These are phyloP conservation scores for Pulveroboletus ravenelii DNA, from an alignment of 768 basidiomycete species.

Conservation along the genomic window DNA sequence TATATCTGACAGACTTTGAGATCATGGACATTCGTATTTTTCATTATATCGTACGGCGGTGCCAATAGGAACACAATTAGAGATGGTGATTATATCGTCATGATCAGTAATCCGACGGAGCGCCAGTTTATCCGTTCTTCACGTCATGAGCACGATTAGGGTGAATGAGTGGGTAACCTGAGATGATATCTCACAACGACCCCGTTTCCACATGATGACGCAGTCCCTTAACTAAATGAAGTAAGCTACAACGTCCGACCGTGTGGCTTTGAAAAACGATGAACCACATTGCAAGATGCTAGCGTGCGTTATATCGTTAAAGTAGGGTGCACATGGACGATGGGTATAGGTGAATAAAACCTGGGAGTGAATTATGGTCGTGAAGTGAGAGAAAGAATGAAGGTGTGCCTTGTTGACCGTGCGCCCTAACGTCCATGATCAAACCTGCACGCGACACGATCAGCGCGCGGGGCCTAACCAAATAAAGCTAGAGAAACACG, in stretches of 20 bases:
- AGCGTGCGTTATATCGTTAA: constrained; percentile 26
- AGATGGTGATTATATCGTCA: not conserved
- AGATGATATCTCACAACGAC: not conserved
- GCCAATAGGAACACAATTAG: not conserved
- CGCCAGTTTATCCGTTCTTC: not conserved
- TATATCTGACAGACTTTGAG: too few species aligned
- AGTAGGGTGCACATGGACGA: constrained; percentile 23
- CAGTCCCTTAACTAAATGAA: not conserved
- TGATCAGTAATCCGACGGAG: not conserved
- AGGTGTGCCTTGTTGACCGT: constrained; percentile 1
- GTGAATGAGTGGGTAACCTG: not conserved
- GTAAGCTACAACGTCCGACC: not conserved
- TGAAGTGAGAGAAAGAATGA: constrained; percentile 11
- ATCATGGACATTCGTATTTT: too few species aligned
- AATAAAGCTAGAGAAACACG: constrained; percentile 16
- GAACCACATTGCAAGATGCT: constrained; percentile 20
- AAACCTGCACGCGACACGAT: constrained; percentile 15
- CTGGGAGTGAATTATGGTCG: constrained; percentile 17
- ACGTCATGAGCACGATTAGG: not conserved
- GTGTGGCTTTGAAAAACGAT: not conserved
- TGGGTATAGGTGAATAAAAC: constrained; percentile 24
- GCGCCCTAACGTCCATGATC: not conserved
- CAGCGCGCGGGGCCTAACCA: not conserved
- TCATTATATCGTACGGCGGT: not conserved
- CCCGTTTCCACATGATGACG: not conserved